Evolutionary conservation across 2,329 filamentous ascomycete genomes (phyloP), one percentile per base, ranked within the genome.

Genomic region (Fonsecaea pedrosoi): DNA sequence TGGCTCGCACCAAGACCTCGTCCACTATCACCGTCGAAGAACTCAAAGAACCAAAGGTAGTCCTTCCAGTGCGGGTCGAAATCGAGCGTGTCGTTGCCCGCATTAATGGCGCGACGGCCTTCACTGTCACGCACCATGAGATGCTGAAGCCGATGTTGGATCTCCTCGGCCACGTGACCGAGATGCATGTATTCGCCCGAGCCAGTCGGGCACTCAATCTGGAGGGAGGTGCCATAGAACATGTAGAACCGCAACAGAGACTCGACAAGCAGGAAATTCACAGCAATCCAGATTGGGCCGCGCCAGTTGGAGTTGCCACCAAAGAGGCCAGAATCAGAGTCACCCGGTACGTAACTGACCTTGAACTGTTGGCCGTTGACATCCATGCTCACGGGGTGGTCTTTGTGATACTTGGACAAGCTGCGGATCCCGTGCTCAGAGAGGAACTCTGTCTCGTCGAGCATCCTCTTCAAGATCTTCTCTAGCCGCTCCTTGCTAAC

Each of bases 221-320:
- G 87, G 75, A 97, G 88, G 15, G 88, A 86, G 66, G 91, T 90
- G 67, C 94, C 94, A 76, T 98, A 97, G 83, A 97, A 98, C 80
- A 98, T 90, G 82, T 92, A 96, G 83, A 96, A 98, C 37, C 94
- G 87, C 74, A 97, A 91, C n/a, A 97, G 86, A 6, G 94, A 94
- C 78, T 98, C 94, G 48, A 98, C 90, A 13, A 98, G 86, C 61
- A 98, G 81, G 81, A 97, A 97, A 80, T 98, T 98, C 81, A 97
- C 93, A 69, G 92, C 95, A 57, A 97, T 85, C 94, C 94, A 98
- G 73, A 97, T 94, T 0, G 95, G 94, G 4, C 91, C 94, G 81
- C 94, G 88, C 94, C 94, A 98, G 80, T 98, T 98, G 78, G 93
- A 97, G 85, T 98, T 98, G 72, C 94, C 94, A 61, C 94, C 94